Evolutionary conservation across 2,329 filamentous ascomycete genomes (phyloP), one percentile per base, ranked within the genome.

Genomic region (Periconia digitata): DNA sequence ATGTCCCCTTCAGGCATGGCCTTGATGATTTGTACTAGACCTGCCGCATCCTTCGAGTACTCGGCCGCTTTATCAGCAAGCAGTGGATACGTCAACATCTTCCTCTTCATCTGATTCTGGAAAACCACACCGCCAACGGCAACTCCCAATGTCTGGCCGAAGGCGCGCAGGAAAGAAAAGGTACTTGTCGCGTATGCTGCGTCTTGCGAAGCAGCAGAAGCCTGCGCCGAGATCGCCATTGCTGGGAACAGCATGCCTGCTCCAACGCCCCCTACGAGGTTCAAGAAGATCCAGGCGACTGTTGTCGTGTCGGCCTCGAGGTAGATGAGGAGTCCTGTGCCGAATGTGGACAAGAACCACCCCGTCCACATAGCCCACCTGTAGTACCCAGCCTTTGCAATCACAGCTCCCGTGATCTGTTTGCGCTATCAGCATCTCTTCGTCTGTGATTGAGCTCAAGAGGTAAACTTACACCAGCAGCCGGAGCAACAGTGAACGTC

Each of bases 91-190:
- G 66, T 72, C 13, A 73, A 55, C 38, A 87, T 66, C 51, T 81
- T 78, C 38, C 68, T 69, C 45, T 72, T 73, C 70, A 86, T 80
- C 47, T 77, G 76, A 55, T 88, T 89, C 67, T 89, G 85, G 71
- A 89, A 89, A 44, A 87, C 78, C 24, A 85, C 83, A 3, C 86
- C 85, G 2, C 83, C 82, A 43, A 87, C 75, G 2, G 85, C 84
- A 2, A 89, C 82, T 20, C 85, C 85, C 8, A 88, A 69, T 0
- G 81, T 76, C 62, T 87, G 84, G 0, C 86, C 86, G 20, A 88
- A 78, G 1, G 80, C 78, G 13, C 84, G 79, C 58, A 85, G 78
- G 73, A 90, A 89, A 44, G 79, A 80, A 69, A 85, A 87, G 73
- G 89, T 81, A 10, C 81, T 84, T 0, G 80, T 79, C 0, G 83